These are phyloP conservation scores for Kernera saxatilis DNA, from an alignment of 345 rosid species.

Conservation along the genomic window DNA sequence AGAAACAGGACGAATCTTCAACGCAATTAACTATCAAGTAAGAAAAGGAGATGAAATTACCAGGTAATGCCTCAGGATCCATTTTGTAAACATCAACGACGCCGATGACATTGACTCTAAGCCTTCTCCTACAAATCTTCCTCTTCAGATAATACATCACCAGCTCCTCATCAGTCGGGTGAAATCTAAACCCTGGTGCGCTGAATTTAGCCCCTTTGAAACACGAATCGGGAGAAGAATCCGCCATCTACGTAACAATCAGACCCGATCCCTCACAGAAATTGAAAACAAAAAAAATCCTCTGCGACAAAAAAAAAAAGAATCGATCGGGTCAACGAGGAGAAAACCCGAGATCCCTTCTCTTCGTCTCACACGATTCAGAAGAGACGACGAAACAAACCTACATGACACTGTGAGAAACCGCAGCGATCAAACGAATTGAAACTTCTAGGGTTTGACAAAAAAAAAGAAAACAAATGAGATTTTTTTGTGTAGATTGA, in stretches of 20 bases:
- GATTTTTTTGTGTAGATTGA: no score
- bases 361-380: not conserved
- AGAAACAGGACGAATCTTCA: not conserved
- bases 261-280: not conserved
- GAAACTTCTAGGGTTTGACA: no score
- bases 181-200: slow-evolving; percentile 92
- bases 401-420: no score
- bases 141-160: slow-evolving; percentile 66
- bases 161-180: slow-evolving; percentile 90
- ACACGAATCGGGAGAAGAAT: not conserved
- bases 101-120: slow-evolving; percentile 48
- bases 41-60: slow-evolving; percentile 33
- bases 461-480: no score
- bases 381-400: no score
- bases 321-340: slow-evolving; percentile 9
- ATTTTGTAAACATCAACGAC: slow-evolving; percentile 78
- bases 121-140: slow-evolving; percentile 58
- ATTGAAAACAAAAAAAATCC: not conserved
- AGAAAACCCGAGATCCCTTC: not conserved
- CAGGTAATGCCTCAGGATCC: slow-evolving; percentile 86
- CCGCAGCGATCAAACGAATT: no score
- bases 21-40: not conserved
- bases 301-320: not conserved
- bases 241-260: slow-evolving; percentile 3
- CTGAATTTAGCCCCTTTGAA: slow-evolving; percentile 32